Conservation (phyloP, 768 basidiomycete species). For the Leccinum disarticulatum region DNA sequence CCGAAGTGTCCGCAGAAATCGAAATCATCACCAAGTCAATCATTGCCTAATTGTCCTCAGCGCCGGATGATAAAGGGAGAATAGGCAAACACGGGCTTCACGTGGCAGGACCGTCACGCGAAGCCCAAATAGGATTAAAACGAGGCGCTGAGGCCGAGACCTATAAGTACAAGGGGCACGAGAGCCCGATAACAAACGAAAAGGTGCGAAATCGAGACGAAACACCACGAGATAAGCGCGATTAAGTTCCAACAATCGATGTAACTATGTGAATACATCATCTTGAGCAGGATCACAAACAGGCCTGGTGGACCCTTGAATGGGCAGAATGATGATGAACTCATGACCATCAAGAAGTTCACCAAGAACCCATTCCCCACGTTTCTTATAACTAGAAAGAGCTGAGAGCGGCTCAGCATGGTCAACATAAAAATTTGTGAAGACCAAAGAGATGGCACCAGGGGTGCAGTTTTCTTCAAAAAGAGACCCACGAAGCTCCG, state of each 20-base stretch:
- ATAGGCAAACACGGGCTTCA: too few relatives aligned
- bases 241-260: background rate
- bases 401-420: background rate
- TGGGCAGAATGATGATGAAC: conserved; percentile 1
- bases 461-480: conserved; percentile 6
- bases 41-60: too few relatives aligned
- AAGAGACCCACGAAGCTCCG: conserved; percentile 3
- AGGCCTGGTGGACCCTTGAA: conserved; percentile 1
- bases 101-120: too few relatives aligned
- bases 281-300: background rate
- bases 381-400: background rate
- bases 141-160: too few relatives aligned
- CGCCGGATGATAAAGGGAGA: too few relatives aligned
- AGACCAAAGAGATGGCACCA: conserved; percentile 4
- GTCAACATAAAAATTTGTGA: conserved; percentile 2
- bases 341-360: conserved; percentile 5
- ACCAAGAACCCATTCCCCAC: conserved; percentile 1
- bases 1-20: background rate
- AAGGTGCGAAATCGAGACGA: too few relatives aligned
- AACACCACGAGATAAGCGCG: too few relatives aligned
- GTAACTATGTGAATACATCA: background rate
- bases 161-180: too few relatives aligned
- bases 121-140: too few relatives aligned
- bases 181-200: too few relatives aligned
- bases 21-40: background rate